Evolutionary conservation across 257 asterid genomes (phyloP), one percentile per base, ranked within the genome.

Genomic region (Avicennia marina): DNA sequence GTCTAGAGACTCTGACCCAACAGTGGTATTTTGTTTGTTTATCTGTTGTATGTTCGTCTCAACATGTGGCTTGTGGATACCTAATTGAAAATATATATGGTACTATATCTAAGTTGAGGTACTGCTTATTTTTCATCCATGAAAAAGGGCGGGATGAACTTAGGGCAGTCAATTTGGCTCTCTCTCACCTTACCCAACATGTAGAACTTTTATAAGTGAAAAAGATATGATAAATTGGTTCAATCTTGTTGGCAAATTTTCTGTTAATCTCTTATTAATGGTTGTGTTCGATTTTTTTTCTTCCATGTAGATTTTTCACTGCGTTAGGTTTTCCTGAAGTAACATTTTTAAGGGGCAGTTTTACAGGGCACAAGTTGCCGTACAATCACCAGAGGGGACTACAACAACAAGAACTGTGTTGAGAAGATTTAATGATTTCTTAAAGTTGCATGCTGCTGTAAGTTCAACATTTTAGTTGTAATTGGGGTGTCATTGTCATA

Each of bases 401-500:
- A 88, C 98, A 29, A 78, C 83, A 43, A 73, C 94, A 51, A 90
- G 95, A 71, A 74, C 81, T 25, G 82, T 91, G 64, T 64, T 91
- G 72, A 83, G 98, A 68, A 85, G 98, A 76, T 91, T 91, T 64
- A 91, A 91, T 62, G 96, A 91, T 71, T 91, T 91, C 78, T 76
- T 93, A 81, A 93, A 89, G 75, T 11, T 36, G 41, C 80, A 76
- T 50, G 84, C 94, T 71, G 90, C 95, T 52, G 98, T 91, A 81
- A 85, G 96, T 78, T 67, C 41, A 22, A 55, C n/a, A n/a, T n/a
- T 36, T 36, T 5, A 36, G 41, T n/a, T n/a, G n/a, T n/a, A n/a
- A n/a, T n/a, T n/a, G n/a, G n/a, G n/a, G n/a, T n/a, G n/a, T n/a
- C n/a, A n/a, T n/a, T n/a, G n/a, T n/a, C n/a, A n/a, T n/a, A n/a